Percentiles rank a stretch among this genome's conserved stretches.
phyloP scores from a whole-genome alignment of 2,329 filamentous ascomycete genomes.

The Phialophora expanda region DNA sequence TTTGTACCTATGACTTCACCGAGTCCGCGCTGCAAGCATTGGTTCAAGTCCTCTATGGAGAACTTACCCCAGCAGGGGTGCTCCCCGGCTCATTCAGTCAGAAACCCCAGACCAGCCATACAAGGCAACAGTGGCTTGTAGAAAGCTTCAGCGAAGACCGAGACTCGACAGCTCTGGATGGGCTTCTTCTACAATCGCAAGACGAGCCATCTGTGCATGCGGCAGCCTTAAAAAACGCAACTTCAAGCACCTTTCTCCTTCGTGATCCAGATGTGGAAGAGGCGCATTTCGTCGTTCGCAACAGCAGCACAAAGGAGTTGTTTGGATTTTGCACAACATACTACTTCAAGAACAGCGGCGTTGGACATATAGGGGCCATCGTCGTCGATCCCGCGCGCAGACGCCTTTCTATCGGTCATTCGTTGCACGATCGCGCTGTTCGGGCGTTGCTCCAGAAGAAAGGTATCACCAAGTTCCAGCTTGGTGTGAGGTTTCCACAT shows the following conservation, averaged over 20 bases:
- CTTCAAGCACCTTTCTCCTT: slow-evolving; percentile 76
- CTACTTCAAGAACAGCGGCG: slow-evolving; percentile 70
- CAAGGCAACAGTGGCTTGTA: slow-evolving; percentile 93
- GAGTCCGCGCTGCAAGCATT: slow-evolving; percentile 86
- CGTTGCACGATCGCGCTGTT: slow-evolving; percentile 83
- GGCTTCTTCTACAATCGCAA: slow-evolving; percentile 72
- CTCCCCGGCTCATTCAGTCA: slow-evolving; percentile 76
- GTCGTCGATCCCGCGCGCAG: slow-evolving; percentile 86
- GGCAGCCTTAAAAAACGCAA: slow-evolving; percentile 63
- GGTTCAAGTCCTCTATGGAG: slow-evolving; percentile 82
- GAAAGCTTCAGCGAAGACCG: slow-evolving; percentile 83
- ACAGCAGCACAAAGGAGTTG: slow-evolving; percentile 86
- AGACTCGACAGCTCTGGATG: slow-evolving; percentile 74
- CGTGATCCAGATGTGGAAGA: slow-evolving; percentile 74
- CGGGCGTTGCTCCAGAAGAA: slow-evolving; percentile 73
- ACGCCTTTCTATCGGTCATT: slow-evolving; percentile 87
- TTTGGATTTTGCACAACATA: slow-evolving; percentile 95
- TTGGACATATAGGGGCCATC: slow-evolving; percentile 81
- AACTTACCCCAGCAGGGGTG: slow-evolving; percentile 63
- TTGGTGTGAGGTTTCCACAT: slow-evolving; percentile 80
- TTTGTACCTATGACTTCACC: slow-evolving; percentile 96
- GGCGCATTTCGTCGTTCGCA: slow-evolving; percentile 87
- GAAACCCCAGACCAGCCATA: slow-evolving; percentile 74
- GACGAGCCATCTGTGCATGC: slow-evolving; percentile 56
- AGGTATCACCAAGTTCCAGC: slow-evolving; percentile 77